Evolutionary conservation across 139 green algal genomes (phyloP).

Genomic region (Closterium sp.): DNA sequence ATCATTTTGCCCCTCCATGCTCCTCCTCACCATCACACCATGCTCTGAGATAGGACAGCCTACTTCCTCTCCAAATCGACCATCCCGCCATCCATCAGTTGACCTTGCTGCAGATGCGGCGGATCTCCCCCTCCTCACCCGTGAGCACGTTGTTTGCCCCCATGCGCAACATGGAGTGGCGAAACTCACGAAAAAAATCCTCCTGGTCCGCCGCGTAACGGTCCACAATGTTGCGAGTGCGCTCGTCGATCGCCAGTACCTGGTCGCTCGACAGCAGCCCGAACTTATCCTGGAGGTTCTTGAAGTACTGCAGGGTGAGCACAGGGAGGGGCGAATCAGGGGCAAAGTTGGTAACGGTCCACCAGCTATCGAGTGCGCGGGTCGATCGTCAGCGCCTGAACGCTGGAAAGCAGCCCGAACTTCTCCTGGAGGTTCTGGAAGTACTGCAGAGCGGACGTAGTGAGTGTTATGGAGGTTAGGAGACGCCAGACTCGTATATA

Average conservation of each 20-base stretch:
- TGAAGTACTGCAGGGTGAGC: background rate
- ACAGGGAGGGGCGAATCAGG: background rate
- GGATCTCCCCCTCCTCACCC: background rate
- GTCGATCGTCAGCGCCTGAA: background rate
- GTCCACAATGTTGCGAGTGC: background rate
- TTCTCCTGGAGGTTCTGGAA: background rate
- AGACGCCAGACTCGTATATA: too few species aligned
- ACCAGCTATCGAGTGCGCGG: background rate
- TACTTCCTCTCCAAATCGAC: too few species aligned
- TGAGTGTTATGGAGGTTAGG: too few species aligned
- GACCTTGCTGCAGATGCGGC: background rate
- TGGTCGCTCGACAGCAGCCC: conserved; percentile 1
- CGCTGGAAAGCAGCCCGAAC: background rate
- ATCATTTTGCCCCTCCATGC: too few species aligned
- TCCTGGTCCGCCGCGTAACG: conserved; percentile 1
- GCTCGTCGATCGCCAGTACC: background rate
- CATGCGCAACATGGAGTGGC: background rate
- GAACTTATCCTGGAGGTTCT: background rate
- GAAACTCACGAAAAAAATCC: conserved; percentile 5
- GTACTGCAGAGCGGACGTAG: background rate
- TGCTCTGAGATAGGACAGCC: too few species aligned
- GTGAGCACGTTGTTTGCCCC: background rate
- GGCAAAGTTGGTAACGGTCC: too few species aligned
- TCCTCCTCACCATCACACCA: too few species aligned
- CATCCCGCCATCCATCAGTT: background rate